phyloP scores from a whole-genome alignment of 179 eudicot genomes.

The Camellia oleifera region DNA sequence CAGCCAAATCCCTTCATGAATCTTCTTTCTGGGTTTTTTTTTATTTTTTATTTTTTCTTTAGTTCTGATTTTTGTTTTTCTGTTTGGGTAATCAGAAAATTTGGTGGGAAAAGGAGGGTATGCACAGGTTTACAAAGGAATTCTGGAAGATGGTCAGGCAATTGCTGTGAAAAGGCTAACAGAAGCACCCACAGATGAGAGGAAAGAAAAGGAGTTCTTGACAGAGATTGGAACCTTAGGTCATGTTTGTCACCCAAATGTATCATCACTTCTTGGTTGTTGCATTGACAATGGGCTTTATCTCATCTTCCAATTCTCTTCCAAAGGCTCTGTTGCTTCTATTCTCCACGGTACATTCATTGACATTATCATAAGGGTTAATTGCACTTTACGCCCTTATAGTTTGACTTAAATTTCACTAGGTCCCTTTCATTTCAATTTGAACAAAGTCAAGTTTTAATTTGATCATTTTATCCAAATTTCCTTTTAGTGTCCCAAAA shows the following conservation, averaged over 20 bases:
- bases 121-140: constrained; percentile 87
- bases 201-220: constrained; percentile 83
- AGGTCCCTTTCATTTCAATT: too few relatives aligned
- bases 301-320: constrained; percentile 78
- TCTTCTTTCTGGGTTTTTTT: too few relatives aligned
- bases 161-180: constrained; percentile 84
- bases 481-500: too few relatives aligned
- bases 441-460: too few relatives aligned
- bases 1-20: too few relatives aligned
- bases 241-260: constrained; percentile 86
- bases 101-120: constrained; percentile 93
- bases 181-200: constrained; percentile 56
- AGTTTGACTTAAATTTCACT: too few relatives aligned
- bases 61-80: not conserved
- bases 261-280: constrained; percentile 77
- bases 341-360: constrained; percentile 68
- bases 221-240: constrained; percentile 91
- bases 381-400: too few relatives aligned
- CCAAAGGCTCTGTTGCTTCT: constrained; percentile 88
- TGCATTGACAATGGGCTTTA: constrained; percentile 85
- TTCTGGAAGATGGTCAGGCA: constrained; percentile 50
- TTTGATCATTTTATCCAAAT: too few relatives aligned
- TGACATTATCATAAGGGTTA: too few relatives aligned
- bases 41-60: not conserved
- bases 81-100: constrained; percentile 51